Percentiles rank a stretch among this genome's conserved stretches.
phyloP scores from a whole-genome alignment of 2,329 filamentous ascomycete genomes.

The Beauveria sp. region DNA sequence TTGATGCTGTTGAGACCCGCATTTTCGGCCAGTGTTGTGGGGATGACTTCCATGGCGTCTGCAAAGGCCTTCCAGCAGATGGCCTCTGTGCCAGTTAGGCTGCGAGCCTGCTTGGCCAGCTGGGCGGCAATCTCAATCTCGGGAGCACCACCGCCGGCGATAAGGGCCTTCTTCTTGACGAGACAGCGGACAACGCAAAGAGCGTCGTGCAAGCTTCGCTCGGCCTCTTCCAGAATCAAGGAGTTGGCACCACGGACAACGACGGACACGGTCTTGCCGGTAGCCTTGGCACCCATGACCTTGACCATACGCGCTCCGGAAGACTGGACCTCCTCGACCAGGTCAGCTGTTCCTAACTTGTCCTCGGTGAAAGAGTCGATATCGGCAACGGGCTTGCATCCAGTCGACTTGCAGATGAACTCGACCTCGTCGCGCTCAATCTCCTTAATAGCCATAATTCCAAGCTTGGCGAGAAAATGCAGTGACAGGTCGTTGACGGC shows the following conservation, averaged over 20 bases:
- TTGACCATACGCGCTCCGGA: conserved; percentile 90
- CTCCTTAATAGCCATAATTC: conserved; percentile 93
- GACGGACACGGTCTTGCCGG: conserved; percentile 85
- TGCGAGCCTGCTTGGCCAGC: conserved; percentile 73
- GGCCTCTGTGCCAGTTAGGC: conserved; percentile 81
- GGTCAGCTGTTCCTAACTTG: conserved; percentile 87
- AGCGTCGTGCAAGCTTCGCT: conserved; percentile 92
- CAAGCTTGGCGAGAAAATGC: conserved; percentile 95
- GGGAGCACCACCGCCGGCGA: conserved; percentile 90
- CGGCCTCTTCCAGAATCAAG: conserved; percentile 92
- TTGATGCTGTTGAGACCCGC: conserved; percentile 97
- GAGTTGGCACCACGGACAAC: conserved; percentile 91
- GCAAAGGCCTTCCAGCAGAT: conserved; percentile 99
- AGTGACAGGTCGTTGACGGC: conserved; percentile 96
- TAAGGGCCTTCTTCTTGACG: conserved; percentile 99
- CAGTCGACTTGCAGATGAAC: conserved; percentile 98
- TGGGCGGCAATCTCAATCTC: conserved; percentile 94
- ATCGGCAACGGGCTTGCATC: conserved; percentile 97
- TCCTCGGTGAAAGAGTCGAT: conserved; percentile 98
- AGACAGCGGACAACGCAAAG: conserved; percentile 95
- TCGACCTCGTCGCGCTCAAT: conserved; percentile 98
- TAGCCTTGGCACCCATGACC: conserved; percentile 80
- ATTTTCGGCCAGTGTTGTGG: conserved; percentile 94
- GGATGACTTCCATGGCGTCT: conserved; percentile 93
- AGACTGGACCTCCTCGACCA: conserved; percentile 85